phyloP scores from a whole-genome alignment of 2,329 filamentous ascomycete species.

The Helicocarpus griseus region DNA sequence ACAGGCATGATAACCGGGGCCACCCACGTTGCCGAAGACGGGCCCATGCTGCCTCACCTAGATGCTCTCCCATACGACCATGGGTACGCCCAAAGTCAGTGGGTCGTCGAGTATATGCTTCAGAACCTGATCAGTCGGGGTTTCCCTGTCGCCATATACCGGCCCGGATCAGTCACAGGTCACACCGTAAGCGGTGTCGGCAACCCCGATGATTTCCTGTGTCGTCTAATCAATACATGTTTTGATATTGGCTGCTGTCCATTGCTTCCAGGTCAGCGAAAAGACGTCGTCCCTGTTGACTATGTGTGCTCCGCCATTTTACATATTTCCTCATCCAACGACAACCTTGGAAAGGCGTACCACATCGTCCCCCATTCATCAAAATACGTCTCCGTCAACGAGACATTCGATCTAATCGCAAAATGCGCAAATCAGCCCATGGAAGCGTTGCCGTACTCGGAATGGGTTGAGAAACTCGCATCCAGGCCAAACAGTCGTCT shows the following conservation, averaged over 20 bases:
- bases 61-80: slow-evolving; percentile 45
- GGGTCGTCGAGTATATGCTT: slow-evolving; percentile 58
- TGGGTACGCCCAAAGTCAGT: slow-evolving; percentile 81
- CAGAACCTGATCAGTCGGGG: slow-evolving; percentile 64
- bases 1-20: slow-evolving; percentile 17
- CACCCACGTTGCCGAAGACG: slow-evolving; percentile 14
- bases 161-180: slow-evolving; percentile 73
- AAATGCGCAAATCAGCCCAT: neutral
- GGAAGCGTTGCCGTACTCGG: slow-evolving; percentile 8
- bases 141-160: slow-evolving; percentile 60
- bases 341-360: slow-evolving; percentile 13
- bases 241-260: slow-evolving; percentile 51
- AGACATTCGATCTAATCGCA: slow-evolving; percentile 10
- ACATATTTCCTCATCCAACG: slow-evolving; percentile 13
- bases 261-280: slow-evolving; percentile 16
- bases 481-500: slow-evolving; percentile 5
- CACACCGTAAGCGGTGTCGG: slow-evolving; percentile 50
- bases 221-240: slow-evolving; percentile 71
- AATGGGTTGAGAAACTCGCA: slow-evolving; percentile 13
- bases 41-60: slow-evolving; percentile 13
- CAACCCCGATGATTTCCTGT: slow-evolving; percentile 75
- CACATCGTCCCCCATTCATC: slow-evolving; percentile 14
- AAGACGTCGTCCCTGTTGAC: slow-evolving; percentile 21
- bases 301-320: slow-evolving; percentile 16
- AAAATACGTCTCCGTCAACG: slow-evolving; percentile 11